These are phyloP conservation scores for Colletotrichum viniferum DNA, from an alignment of 2,329 filamentous ascomycete species.

Conservation along the genomic window DNA sequence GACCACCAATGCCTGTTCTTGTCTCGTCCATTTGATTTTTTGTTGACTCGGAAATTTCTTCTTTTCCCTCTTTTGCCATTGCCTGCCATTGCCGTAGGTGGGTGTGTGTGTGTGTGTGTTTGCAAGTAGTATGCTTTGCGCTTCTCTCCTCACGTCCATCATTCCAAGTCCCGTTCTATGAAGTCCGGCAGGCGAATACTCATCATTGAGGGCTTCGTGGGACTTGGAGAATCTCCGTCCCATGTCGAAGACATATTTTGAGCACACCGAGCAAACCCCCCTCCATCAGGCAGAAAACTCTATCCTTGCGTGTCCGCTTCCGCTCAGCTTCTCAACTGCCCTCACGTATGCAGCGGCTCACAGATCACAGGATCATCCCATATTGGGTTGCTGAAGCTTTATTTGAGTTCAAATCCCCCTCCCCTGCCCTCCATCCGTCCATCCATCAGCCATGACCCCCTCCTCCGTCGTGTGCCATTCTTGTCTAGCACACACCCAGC, in stretches of 20 bases:
- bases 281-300: neutral
- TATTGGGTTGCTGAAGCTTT: neutral
- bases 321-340: neutral
- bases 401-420: neutral
- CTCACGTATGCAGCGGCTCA: constrained; percentile 3
- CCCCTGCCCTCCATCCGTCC: neutral
- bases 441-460: neutral
- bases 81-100: neutral
- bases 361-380: constrained; percentile 20
- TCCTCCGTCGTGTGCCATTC: neutral
- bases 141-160: neutral
- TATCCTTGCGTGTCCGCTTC: neutral
- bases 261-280: neutral
- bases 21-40: neutral
- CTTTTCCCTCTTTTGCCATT: neutral
- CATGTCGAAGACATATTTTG: neutral
- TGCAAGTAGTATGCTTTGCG: neutral
- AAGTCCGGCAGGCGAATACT: neutral
- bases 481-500: neutral
- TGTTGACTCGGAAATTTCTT: neutral
- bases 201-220: neutral
- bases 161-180: neutral
- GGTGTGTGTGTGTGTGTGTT: neutral
- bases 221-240: neutral
- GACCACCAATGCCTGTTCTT: neutral